These are phyloP conservation scores for Sinapis alba DNA, from an alignment of 441 rosid genomes.

Conservation along the genomic window DNA sequence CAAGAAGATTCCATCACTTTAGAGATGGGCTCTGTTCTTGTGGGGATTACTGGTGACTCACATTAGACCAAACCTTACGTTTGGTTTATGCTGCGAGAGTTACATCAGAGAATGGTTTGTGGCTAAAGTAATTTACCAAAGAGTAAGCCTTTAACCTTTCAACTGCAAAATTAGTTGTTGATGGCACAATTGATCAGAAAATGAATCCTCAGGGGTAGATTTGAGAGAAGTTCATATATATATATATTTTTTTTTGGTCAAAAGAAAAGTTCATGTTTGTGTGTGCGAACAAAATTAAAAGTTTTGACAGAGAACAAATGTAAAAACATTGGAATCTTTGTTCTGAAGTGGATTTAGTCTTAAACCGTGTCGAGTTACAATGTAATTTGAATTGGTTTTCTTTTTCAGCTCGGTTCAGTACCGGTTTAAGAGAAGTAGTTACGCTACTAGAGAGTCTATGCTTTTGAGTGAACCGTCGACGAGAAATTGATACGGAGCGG, in stretches of 20 bases:
- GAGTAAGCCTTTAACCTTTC: not conserved
- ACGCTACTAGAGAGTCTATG: not conserved
- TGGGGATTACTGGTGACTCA: conserved; percentile 67
- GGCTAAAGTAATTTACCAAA: not conserved
- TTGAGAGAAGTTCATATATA: not conserved
- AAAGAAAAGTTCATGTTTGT: too few relatives aligned
- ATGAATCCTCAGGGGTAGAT: not conserved
- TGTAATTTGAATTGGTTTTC: not conserved
- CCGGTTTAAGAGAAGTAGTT: not conserved
- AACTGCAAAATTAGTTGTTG: too few relatives aligned
- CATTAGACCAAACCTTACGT: not conserved
- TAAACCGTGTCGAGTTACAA: not conserved
- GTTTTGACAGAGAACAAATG: not conserved
- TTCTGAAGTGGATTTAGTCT: not conserved
- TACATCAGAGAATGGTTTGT: not conserved
- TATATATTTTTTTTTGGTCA: too few relatives aligned
- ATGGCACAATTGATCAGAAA: too few relatives aligned
- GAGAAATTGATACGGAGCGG: not conserved
- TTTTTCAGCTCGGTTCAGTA: not conserved
- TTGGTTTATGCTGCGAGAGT: not conserved
- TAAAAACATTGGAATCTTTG: not conserved
- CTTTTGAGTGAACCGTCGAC: not conserved
- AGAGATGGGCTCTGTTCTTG: conserved; percentile 76
- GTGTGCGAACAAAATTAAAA: not conserved
- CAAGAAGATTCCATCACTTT: conserved; percentile 82